Conservation (phyloP, 495 filamentous ascomycete genomes). For the Tricharina praecox region DNA sequence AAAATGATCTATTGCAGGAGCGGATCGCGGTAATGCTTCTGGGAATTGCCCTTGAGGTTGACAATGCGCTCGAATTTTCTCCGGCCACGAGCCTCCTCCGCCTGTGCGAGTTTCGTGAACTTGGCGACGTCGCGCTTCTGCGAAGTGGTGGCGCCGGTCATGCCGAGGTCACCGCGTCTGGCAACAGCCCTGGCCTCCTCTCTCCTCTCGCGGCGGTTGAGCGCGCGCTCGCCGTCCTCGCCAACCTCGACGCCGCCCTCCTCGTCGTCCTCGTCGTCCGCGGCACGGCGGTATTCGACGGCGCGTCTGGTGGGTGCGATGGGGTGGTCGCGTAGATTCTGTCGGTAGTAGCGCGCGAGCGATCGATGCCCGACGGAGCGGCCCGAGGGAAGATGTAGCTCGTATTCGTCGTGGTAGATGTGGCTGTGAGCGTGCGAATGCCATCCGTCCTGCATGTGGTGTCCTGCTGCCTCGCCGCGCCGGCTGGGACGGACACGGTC, state of each 20-base stretch:
- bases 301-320: conserved; percentile 18
- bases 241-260: conserved; percentile 23
- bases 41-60: conserved; percentile 47
- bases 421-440: conserved; percentile 49
- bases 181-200: conserved; percentile 44
- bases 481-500: conserved; percentile 44
- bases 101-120: conserved; percentile 49
- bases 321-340: conserved; percentile 46
- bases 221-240: conserved; percentile 8
- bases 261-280: conserved; percentile 34
- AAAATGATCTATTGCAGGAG: conserved; percentile 12
- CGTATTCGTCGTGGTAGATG: conserved; percentile 75
- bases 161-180: conserved; percentile 54
- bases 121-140: conserved; percentile 48
- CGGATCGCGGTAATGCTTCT: conserved; percentile 62
- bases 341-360: conserved; percentile 68
- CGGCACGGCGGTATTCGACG: conserved; percentile 21
- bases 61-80: conserved; percentile 44
- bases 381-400: conserved; percentile 84
- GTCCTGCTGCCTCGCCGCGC: conserved; percentile 28
- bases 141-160: conserved; percentile 53
- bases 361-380: conserved; percentile 81
- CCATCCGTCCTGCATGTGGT: conserved; percentile 52
- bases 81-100: conserved; percentile 42
- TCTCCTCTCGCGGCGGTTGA: conserved; percentile 27